Evolutionary conservation across 129 eudicot genomes (phyloP).

Genomic region (Cynara cardunculus): DNA sequence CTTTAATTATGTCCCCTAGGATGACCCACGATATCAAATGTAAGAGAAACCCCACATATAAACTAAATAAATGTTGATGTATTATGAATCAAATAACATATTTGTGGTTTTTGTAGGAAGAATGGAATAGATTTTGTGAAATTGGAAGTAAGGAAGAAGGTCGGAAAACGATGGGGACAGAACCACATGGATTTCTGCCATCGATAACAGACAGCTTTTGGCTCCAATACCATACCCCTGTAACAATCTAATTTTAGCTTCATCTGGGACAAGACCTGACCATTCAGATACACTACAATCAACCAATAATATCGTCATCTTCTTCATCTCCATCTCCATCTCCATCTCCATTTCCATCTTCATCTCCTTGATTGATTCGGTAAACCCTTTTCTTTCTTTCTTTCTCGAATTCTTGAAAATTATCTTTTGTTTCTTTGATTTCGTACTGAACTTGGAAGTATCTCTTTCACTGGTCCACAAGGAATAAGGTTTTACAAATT

Average conservation of each 20-base stretch:
- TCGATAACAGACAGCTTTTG: constrained; percentile 11
- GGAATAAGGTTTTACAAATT: not conserved
- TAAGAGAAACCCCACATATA: not conserved
- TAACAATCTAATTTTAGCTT: constrained; percentile 7
- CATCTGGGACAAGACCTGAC: constrained; percentile 10
- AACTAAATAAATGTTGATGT: not conserved
- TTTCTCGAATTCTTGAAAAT: not conserved
- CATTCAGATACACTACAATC: constrained; percentile 4
- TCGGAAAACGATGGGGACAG: constrained; percentile 1
- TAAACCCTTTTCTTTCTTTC: not conserved
- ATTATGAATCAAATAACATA: not conserved
- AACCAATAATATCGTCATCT: not conserved
- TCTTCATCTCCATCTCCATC: not conserved
- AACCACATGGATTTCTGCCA: constrained; percentile 18
- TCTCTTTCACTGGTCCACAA: constrained; percentile 18
- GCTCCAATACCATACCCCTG: constrained; percentile 20
- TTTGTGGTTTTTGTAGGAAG: not conserved
- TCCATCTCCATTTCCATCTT: not conserved
- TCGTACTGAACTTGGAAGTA: constrained; percentile 11
- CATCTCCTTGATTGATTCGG: not conserved
- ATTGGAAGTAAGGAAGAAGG: not conserved
- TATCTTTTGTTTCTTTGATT: constrained; percentile 12
- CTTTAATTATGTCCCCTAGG: not conserved
- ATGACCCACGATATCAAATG: not conserved
- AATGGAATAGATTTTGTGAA: not conserved